These are phyloP conservation scores for Berberis thunbergii DNA, from an alignment of 164 flowering plant species.

Conservation along the genomic window DNA sequence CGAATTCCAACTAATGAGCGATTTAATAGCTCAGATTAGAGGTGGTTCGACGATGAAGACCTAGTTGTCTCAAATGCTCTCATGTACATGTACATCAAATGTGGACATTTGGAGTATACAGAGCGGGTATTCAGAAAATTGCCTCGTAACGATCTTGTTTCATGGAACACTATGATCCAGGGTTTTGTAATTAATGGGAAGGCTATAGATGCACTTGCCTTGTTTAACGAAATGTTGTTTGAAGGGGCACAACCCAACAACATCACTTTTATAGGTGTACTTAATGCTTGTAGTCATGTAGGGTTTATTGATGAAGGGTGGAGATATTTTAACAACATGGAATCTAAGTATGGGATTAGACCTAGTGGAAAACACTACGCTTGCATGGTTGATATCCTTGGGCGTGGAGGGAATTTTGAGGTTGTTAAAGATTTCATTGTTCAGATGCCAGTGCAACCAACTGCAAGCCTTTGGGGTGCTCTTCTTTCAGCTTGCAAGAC, in stretches of 20 bases:
- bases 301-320: conserved; percentile 24
- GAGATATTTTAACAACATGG: conserved; percentile 20
- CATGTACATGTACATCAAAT: conserved; percentile 23
- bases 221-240: conserved; percentile 18
- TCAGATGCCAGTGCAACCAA: conserved; percentile 25
- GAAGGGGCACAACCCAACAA: conserved; percentile 13
- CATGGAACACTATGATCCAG: conserved; percentile 28
- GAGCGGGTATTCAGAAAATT: conserved; percentile 15
- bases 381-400: conserved; percentile 25
- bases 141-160: conserved; percentile 12
- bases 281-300: conserved; percentile 21
- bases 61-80: conserved; percentile 18
- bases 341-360: conserved; percentile 14
- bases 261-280: conserved; percentile 21
- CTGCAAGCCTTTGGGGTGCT: conserved; percentile 30
- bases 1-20: too few relatives aligned
- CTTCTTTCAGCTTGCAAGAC: conserved; percentile 21
- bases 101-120: conserved; percentile 19
- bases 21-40: conserved; percentile 3
- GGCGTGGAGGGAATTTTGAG: conserved; percentile 17
- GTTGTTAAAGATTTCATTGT: conserved; percentile 16
- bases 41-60: conserved; percentile 12
- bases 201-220: conserved; percentile 13
- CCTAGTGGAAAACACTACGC: conserved; percentile 24
- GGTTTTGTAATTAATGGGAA: conserved; percentile 20